phyloP scores from a whole-genome alignment of 805 yeast species.

The Sugiyamaella americana region DNA sequence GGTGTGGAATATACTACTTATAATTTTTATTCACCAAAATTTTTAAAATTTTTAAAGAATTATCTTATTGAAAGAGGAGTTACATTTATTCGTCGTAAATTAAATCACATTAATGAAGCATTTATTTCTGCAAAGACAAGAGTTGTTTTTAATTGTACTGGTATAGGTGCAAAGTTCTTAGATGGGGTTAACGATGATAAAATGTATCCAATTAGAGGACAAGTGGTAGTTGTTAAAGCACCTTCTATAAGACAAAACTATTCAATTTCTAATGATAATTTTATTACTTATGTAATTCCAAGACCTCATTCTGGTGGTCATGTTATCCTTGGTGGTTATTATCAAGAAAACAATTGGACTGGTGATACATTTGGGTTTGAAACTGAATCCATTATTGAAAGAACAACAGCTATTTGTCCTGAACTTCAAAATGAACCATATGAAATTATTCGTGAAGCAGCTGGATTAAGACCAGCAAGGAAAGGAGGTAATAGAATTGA shows the following conservation, averaged over 20 bases:
- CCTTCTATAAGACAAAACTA: slow-evolving; percentile 59
- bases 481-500: slow-evolving; percentile 73
- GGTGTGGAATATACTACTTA: slow-evolving; percentile 56
- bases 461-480: slow-evolving; percentile 74
- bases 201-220: slow-evolving; percentile 74
- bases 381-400: slow-evolving; percentile 52
- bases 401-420: slow-evolving; percentile 47
- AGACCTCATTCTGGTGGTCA: slow-evolving; percentile 62
- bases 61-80: slow-evolving; percentile 48
- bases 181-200: slow-evolving; percentile 59
- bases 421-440: slow-evolving; percentile 38
- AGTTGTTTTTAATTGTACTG: slow-evolving; percentile 69
- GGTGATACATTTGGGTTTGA: slow-evolving; percentile 53
- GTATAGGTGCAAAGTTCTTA: slow-evolving; percentile 57
- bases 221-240: slow-evolving; percentile 65
- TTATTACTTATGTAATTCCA: slow-evolving; percentile 66
- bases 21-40: slow-evolving; percentile 68
- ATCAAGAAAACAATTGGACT: slow-evolving; percentile 58
- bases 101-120: slow-evolving; percentile 55
- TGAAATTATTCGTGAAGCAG: slow-evolving; percentile 57
- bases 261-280: slow-evolving; percentile 36
- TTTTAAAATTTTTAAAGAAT: slow-evolving; percentile 42
- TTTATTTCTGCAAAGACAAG: slow-evolving; percentile 29
- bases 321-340: slow-evolving; percentile 68
- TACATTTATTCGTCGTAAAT: slow-evolving; percentile 39